Conservation (phyloP, 2,329 filamentous ascomycete species). For the Exserohilum rostratum region DNA sequence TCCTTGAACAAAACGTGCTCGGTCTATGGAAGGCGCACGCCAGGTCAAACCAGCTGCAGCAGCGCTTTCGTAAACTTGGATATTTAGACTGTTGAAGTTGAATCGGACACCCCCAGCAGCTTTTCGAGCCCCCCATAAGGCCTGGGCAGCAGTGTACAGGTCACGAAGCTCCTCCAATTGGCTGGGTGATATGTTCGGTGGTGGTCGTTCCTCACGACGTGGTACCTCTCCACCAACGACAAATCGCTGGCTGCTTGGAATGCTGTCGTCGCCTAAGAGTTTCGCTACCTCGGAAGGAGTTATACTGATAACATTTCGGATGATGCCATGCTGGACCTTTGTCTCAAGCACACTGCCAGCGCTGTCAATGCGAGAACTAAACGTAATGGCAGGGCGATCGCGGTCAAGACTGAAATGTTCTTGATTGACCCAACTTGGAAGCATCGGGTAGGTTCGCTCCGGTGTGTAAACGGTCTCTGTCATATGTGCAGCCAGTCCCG, state of each 20-base stretch:
- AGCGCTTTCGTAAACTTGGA: constrained; percentile 46
- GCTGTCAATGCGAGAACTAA: constrained; percentile 62
- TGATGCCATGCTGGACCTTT: constrained; percentile 59
- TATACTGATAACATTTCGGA: constrained; percentile 61
- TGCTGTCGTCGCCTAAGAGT: constrained; percentile 45
- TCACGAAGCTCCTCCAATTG: constrained; percentile 43
- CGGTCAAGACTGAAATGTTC: constrained; percentile 60
- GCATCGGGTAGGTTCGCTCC: constrained; percentile 62
- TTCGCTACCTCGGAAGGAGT: constrained; percentile 51
- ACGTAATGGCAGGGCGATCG: constrained; percentile 64
- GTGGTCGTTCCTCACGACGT: constrained; percentile 2
- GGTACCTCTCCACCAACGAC: constrained; percentile 36
- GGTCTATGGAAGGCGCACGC: constrained; percentile 49
- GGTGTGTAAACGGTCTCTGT: constrained; percentile 63
- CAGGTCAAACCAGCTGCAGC: constrained; percentile 45
- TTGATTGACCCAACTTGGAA: constrained; percentile 58
- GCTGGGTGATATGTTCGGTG: constrained; percentile 22
- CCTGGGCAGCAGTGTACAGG: constrained; percentile 45
- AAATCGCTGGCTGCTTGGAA: constrained; percentile 21
- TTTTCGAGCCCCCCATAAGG: constrained; percentile 41
- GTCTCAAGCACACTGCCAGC: constrained; percentile 61
- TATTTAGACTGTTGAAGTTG: constrained; percentile 30
- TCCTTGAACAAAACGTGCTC: constrained; percentile 47
- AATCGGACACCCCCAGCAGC: constrained; percentile 49
- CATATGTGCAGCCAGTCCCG: constrained; percentile 66